phyloP scores from a whole-genome alignment of 129 eudicot species.

The Escallonia herrerae region DNA sequence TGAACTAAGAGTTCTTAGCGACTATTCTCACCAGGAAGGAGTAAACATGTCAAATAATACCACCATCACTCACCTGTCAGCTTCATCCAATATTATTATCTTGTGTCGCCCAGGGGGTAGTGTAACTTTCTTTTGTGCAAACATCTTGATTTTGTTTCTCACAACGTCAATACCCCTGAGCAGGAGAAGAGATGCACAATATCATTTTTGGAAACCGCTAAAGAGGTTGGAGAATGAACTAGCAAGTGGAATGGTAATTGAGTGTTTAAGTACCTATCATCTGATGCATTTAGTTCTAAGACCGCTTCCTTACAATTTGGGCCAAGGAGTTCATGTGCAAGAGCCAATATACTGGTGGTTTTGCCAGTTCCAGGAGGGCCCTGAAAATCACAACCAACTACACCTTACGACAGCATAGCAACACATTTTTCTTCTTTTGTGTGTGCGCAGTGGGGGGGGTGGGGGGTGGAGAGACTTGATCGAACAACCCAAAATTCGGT shows the following conservation, averaged over 20 bases:
- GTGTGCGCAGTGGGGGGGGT: too few species aligned
- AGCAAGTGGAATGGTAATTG: background rate
- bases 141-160: slow-evolving; percentile 98
- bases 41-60: background rate
- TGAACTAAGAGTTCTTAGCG: background rate
- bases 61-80: slow-evolving; percentile 65
- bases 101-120: slow-evolving; percentile 92
- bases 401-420: slow-evolving; percentile 1
- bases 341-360: slow-evolving; percentile 95
- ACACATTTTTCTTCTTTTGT: background rate
- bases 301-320: slow-evolving; percentile 89
- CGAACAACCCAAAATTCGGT: too few species aligned
- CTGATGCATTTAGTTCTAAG: slow-evolving; percentile 95
- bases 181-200: background rate
- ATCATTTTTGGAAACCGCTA: background rate
- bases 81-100: slow-evolving; percentile 76
- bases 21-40: background rate
- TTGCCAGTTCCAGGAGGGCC: slow-evolving; percentile 99
- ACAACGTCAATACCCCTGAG: slow-evolving; percentile 93
- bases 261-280: slow-evolving; percentile 57
- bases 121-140: slow-evolving; percentile 94
- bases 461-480: too few species aligned
- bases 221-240: background rate
- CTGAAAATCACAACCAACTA: slow-evolving; percentile 25
- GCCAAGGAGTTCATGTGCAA: slow-evolving; percentile 90